Evolutionary conservation across 495 filamentous ascomycete genomes (phyloP).

Genomic region (Xylaria flabelliformis): DNA sequence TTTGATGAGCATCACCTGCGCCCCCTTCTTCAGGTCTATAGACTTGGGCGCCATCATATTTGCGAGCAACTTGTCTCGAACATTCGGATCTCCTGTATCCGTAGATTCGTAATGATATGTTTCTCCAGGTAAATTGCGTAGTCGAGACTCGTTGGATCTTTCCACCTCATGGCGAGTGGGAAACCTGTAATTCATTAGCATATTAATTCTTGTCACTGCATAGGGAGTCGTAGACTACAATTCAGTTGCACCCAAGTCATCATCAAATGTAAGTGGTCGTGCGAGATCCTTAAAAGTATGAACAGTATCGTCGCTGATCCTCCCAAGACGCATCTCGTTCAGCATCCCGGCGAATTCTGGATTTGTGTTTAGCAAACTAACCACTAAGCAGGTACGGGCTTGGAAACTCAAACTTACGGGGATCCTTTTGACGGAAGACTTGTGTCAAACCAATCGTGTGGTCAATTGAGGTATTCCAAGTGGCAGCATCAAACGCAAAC

Average conservation of each 20-base stretch:
- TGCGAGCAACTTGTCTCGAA: conserved; percentile 77
- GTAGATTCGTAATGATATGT: conserved; percentile 68
- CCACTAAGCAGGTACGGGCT: neutral
- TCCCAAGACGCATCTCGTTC: conserved; percentile 95
- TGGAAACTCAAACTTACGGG: conserved; percentile 55
- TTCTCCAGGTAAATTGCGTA: conserved; percentile 73
- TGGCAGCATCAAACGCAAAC: conserved; percentile 90
- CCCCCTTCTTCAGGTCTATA: conserved; percentile 84
- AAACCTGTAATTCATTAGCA: conserved; percentile 64
- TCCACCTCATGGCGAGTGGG: conserved; percentile 93
- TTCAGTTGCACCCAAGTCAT: conserved; percentile 87
- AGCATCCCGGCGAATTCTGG: conserved; percentile 89
- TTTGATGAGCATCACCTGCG: conserved; percentile 99
- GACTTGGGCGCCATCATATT: conserved; percentile 90
- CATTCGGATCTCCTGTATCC: conserved; percentile 75
- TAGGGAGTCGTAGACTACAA: conserved; percentile 49
- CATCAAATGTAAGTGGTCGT: conserved; percentile 71
- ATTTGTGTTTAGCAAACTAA: conserved; percentile 29
- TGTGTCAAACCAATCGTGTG: conserved; percentile 96
- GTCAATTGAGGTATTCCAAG: conserved; percentile 90
- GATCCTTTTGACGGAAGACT: conserved; percentile 94
- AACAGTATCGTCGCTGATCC: conserved; percentile 71
- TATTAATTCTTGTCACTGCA: neutral
- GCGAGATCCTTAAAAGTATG: conserved; percentile 72
- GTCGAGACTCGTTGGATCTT: conserved; percentile 75